A percentile compares a stretch with the other conserved stretches of the same genome.
Conservation (phyloP, 768 basidiomycete species). For the Boletus subparvulus region DNA sequence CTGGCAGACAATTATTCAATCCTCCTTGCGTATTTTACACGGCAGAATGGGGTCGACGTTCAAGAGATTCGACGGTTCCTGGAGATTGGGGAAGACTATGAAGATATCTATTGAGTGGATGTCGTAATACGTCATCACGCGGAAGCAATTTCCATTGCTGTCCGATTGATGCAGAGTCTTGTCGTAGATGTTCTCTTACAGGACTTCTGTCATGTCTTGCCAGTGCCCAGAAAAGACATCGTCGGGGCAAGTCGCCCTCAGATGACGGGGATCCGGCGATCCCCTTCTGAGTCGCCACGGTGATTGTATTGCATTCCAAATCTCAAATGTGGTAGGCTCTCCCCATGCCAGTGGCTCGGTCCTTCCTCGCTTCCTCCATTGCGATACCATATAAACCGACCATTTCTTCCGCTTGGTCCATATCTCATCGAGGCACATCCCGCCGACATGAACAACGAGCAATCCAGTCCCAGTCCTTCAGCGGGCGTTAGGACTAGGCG, state of each 20-base stretch:
- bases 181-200: slow-evolving; percentile 4
- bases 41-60: slow-evolving; percentile 55
- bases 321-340: slow-evolving; percentile 10
- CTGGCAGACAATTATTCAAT: slow-evolving; percentile 66
- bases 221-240: slow-evolving; percentile 23
- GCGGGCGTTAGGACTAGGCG: neutral
- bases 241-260: slow-evolving; percentile 18
- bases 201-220: slow-evolving; percentile 3
- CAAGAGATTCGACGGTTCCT: slow-evolving; percentile 68
- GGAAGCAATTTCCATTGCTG: slow-evolving; percentile 9
- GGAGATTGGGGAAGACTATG: slow-evolving; percentile 70
- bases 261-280: slow-evolving; percentile 12
- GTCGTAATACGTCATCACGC: slow-evolving; percentile 16
- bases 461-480: neutral
- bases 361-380: neutral
- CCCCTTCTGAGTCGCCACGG: neutral
- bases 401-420: neutral
- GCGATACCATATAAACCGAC: neutral
- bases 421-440: neutral
- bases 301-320: slow-evolving; percentile 21
- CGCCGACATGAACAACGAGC: neutral
- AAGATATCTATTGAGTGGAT: slow-evolving; percentile 55
- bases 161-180: neutral
- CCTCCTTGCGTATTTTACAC: slow-evolving; percentile 62
- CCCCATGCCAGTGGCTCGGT: neutral